Evolutionary conservation across 768 basidiomycete species (phyloP), one percentile per base, ranked within the genome.

Genomic region (Agrocybe pediades): DNA sequence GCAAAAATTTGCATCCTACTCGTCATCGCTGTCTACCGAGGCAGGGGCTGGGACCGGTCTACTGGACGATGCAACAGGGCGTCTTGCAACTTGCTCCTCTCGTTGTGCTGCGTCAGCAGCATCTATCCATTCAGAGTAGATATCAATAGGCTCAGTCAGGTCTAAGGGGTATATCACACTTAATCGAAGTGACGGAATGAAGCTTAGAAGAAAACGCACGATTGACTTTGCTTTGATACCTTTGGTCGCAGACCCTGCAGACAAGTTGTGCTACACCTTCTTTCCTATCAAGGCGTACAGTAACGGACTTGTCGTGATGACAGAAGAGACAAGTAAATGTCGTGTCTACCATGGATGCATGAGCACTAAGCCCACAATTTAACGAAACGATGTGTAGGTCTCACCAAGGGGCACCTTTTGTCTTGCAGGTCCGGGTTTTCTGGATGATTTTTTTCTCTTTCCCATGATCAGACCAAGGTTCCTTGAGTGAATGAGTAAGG

Each of bases 61-160:
- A 73, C 84, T 71, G 65, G 86, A 73, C 0, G 89, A 90, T 2
- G 85, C 77, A 23, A 77, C 72, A 2, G 82, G 77, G 40, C 85
- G 81, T 33, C 83, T 82, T 27, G 73, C 66, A 21, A 73, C 64
- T 3, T 77, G 76, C 16, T 81, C 82, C 45, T 87, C 84, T 54
- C 75, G 80, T 66, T 91, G 87, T 27, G 90, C 90, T 8, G 88
- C 86, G 66, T 92, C 90, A 6, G 90, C 88, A 45, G 90, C 90
- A 66, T 92, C 90, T 57, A 93, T 91, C 92, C 92, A 94, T 65
- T 92, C 90, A 6, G 91, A 92, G 67, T 92, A 94, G 25, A 94
- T 90, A 68, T 94, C 92, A 52, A 94, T 85, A 15, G 92, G 83
- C 60, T 93, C 92, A 1, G 91, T 92, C 48, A 94, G 76, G 68